These are phyloP conservation scores for Taiozyma sp. DNA, from an alignment of 1,139 yeast genomes.

Conservation along the genomic window DNA sequence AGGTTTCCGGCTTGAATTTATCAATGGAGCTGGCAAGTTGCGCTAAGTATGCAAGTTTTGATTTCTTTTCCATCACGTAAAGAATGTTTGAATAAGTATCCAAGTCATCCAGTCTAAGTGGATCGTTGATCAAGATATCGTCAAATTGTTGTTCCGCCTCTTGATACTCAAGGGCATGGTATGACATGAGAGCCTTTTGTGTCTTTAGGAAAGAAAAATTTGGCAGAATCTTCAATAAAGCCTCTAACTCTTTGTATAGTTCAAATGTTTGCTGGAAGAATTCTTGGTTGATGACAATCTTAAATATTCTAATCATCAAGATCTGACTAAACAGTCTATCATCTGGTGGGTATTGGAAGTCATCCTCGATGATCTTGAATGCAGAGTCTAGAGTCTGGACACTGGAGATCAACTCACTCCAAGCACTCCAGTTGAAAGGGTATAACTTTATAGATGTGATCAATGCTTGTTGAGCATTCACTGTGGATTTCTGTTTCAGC, in stretches of 20 bases:
- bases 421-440: constrained; percentile 92
- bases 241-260: constrained; percentile 44
- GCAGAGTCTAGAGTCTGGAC: constrained; percentile 65
- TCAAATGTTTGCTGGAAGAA: constrained; percentile 64
- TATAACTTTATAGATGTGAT: constrained; percentile 50
- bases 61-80: constrained; percentile 87
- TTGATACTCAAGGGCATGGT: constrained; percentile 75
- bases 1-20: constrained; percentile 88
- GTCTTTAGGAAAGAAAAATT: constrained; percentile 68
- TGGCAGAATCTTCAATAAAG: constrained; percentile 55
- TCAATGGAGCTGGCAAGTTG: constrained; percentile 82
- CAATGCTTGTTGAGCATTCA: constrained; percentile 56
- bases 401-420: constrained; percentile 77
- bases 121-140: constrained; percentile 68
- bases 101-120: constrained; percentile 82
- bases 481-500: constrained; percentile 54
- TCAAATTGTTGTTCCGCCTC: constrained; percentile 82
- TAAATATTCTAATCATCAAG: constrained; percentile 67
- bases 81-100: constrained; percentile 91
- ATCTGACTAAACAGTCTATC: constrained; percentile 5
- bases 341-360: constrained; percentile 21
- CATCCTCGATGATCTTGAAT: constrained; percentile 35
- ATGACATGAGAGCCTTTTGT: constrained; percentile 76
- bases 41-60: constrained; percentile 83
- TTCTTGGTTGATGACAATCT: constrained; percentile 71